These are phyloP conservation scores for Leishmania martiniquensis DNA, from an alignment of 208 protist species.

Conservation along the genomic window DNA sequence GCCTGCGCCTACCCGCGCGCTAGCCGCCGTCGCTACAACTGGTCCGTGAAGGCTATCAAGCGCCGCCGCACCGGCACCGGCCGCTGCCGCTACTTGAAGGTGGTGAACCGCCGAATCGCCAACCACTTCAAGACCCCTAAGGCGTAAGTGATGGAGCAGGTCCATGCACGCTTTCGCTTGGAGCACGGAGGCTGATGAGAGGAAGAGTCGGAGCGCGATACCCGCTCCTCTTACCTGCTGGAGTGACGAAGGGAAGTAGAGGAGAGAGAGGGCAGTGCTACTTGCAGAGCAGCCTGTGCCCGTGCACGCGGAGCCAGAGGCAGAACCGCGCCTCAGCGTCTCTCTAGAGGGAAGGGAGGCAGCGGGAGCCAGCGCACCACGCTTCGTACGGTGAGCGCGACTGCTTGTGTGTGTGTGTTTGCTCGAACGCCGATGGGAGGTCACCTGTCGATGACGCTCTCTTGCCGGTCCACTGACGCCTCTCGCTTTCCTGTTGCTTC, in stretches of 20 bases:
- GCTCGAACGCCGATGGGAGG: not conserved
- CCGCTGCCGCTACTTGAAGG: slow-evolving; percentile 98
- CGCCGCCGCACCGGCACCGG: slow-evolving; percentile 98
- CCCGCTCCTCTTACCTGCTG: not conserved
- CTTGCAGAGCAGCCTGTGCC: not conserved
- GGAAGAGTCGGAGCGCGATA: not conserved
- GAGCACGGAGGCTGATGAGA: not conserved
- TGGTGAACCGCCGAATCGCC: slow-evolving; percentile 95
- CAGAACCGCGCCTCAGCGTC: not conserved
- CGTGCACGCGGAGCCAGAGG: not conserved
- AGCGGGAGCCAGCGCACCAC: not conserved
- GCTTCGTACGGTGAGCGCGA: not conserved
- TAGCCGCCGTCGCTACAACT: slow-evolving; percentile 97
- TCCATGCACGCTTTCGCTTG: not conserved
- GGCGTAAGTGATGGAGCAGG: slow-evolving; percentile 46
- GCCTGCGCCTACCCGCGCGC: slow-evolving; percentile 98
- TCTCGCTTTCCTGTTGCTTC: not conserved
- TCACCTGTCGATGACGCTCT: not conserved
- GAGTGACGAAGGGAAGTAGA: not conserved
- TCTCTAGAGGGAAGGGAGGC: not conserved
- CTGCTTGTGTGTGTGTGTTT: not conserved
- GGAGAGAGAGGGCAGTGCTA: too few relatives aligned
- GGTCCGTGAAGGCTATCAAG: slow-evolving; percentile 98
- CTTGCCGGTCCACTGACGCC: not conserved
- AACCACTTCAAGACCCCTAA: slow-evolving; percentile 97